These are phyloP conservation scores for Eragrostis curvula DNA, from an alignment of 176 grass and related monocot genomes.

Conservation along the genomic window DNA sequence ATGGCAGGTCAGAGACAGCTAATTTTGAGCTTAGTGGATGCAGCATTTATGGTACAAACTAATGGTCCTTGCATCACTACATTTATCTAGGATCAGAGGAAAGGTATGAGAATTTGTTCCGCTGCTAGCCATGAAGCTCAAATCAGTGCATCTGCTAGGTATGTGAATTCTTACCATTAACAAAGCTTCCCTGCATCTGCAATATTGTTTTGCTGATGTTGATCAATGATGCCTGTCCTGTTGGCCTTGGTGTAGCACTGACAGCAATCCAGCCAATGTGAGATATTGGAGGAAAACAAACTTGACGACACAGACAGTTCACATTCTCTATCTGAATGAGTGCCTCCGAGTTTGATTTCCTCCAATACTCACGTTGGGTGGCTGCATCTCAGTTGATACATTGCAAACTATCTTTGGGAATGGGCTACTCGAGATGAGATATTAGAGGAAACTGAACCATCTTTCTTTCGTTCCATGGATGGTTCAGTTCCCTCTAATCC, in stretches of 20 bases:
- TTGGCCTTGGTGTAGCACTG: not conserved
- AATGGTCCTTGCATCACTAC: not conserved
- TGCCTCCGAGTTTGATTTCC: slow-evolving; percentile 27
- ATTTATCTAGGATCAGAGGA: not conserved
- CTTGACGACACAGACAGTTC: not conserved
- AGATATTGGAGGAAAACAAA: slow-evolving; percentile 62
- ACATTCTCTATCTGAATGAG: not conserved
- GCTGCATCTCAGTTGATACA: not conserved
- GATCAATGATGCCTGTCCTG: not conserved
- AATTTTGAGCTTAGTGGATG: not conserved
- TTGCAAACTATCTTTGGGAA: not conserved
- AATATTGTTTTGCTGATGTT: not conserved
- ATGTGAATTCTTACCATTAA: too few species aligned
- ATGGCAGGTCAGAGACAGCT: not conserved
- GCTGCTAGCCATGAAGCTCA: too few species aligned
- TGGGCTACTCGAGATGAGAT: slow-evolving; percentile 44
- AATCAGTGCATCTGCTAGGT: too few species aligned
- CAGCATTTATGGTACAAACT: not conserved
- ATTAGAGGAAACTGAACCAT: slow-evolving; percentile 70
- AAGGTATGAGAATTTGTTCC: too few species aligned
- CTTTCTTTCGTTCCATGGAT: not conserved
- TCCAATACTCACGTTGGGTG: slow-evolving; percentile 44
- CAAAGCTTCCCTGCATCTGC: too few species aligned
- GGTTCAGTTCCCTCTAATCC: slow-evolving; percentile 57
- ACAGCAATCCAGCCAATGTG: slow-evolving; percentile 19